A percentile compares a stretch with the other conserved stretches of the same genome.
Evolutionary conservation across 2,329 filamentous ascomycete species (phyloP).

Genomic region (Neospermospora avenae): DNA sequence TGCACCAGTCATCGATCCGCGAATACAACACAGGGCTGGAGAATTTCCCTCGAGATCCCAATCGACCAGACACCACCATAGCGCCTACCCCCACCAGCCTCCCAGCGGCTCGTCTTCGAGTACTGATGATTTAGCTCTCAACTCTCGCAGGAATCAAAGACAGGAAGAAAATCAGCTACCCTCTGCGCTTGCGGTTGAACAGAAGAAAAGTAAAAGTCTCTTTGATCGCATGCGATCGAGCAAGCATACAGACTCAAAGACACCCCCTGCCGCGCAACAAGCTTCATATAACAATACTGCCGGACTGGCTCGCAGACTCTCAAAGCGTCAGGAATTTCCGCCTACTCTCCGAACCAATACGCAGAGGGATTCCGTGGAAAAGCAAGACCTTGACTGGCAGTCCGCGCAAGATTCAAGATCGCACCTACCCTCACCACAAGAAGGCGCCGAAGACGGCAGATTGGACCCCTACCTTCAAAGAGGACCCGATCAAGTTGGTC

Average conservation of each 20-base stretch:
- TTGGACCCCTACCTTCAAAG: constrained; percentile 33
- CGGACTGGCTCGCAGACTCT: constrained; percentile 51
- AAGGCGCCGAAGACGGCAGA: constrained; percentile 27
- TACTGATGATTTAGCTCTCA: constrained; percentile 29
- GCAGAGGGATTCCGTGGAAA: constrained; percentile 38
- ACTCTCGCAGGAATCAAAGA: constrained; percentile 24
- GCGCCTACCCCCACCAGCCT: constrained; percentile 24
- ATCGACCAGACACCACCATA: constrained; percentile 26
- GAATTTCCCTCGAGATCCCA: constrained; percentile 28
- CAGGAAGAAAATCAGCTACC: constrained; percentile 16
- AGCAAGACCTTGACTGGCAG: constrained; percentile 37
- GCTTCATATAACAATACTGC: constrained; percentile 46
- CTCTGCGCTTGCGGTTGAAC: constrained; percentile 21
- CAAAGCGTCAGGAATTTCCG: constrained; percentile 52
- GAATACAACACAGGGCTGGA: constrained; percentile 22
- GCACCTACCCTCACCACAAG: constrained; percentile 32
- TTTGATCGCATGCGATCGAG: constrained; percentile 34
- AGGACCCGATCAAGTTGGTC: constrained; percentile 18
- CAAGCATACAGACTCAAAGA: constrained; percentile 26
- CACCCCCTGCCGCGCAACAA: constrained; percentile 17
- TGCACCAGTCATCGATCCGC: constrained; percentile 22
- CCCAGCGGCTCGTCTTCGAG: constrained; percentile 17
- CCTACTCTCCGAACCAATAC: constrained; percentile 41
- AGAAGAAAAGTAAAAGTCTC: constrained; percentile 32
- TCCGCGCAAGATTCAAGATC: constrained; percentile 33